Evolutionary conservation across 2,329 filamentous ascomycete species (phyloP).

Genomic region (Atkinsonella texensis): DNA sequence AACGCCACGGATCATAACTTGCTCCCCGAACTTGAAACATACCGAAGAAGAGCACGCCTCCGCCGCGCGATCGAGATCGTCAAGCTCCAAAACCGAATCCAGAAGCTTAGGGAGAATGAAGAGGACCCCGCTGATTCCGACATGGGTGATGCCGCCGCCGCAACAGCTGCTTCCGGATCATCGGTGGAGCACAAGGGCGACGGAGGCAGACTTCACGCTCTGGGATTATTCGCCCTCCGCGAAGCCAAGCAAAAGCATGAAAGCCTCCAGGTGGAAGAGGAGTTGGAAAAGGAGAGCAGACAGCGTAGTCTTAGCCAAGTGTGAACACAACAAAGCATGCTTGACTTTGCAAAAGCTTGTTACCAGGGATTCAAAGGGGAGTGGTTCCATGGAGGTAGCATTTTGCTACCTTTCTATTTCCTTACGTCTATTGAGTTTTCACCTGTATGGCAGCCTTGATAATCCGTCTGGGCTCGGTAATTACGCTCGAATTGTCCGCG

Average conservation of each 20-base stretch:
- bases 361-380: neutral
- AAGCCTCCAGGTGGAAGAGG: constrained; percentile 52
- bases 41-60: constrained; percentile 84
- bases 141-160: constrained; percentile 44
- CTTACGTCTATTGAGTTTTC: neutral
- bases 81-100: constrained; percentile 91
- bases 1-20: constrained; percentile 93
- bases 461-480: neutral
- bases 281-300: constrained; percentile 38
- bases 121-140: constrained; percentile 68
- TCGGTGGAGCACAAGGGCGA: constrained; percentile 23
- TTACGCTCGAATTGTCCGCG: neutral
- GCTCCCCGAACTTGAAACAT: constrained; percentile 80
- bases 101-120: constrained; percentile 85
- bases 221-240: constrained; percentile 10
- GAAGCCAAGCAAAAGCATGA: constrained; percentile 61
- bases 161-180: constrained; percentile 43
- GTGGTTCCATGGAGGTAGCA: too few species aligned
- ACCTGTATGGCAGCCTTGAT: neutral
- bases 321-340: neutral
- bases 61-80: constrained; percentile 91
- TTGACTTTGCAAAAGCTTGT: too few species aligned
- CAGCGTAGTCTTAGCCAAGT: constrained; percentile 18
- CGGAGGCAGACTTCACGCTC: constrained; percentile 8
- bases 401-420: too few species aligned